These are phyloP conservation scores for Toxicodendron radicans DNA, from an alignment of 345 rosid genomes.

Conservation along the genomic window DNA sequence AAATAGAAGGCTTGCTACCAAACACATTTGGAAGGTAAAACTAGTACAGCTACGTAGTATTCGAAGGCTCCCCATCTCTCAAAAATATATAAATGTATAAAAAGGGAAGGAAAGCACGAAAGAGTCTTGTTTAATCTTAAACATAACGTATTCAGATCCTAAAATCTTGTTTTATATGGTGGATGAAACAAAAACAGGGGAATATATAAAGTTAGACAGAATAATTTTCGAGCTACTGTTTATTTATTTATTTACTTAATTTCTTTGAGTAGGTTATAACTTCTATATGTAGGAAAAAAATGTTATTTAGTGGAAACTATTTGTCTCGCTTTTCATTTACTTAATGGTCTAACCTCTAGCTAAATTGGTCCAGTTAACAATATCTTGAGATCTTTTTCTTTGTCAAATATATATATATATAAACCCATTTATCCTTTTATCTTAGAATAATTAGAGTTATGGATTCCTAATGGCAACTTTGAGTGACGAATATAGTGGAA, in stretches of 20 bases:
- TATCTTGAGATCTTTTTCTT: neutral
- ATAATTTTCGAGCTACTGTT: no score
- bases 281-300: neutral
- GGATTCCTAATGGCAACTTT: neutral
- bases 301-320: no score
- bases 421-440: conserved; percentile 2
- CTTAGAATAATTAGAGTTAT: neutral
- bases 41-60: no score
- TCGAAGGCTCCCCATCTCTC: no score
- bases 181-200: neutral
- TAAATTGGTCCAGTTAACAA: neutral
- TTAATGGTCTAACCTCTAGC: neutral
- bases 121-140: no score
- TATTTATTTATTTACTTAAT: no score
- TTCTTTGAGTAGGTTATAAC: neutral
- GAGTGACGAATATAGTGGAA: neutral
- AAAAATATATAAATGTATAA: no score
- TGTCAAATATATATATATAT: neutral
- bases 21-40: no score
- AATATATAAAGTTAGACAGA: neutral
- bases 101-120: neutral
- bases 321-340: no score
- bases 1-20: neutral
- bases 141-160: neutral
- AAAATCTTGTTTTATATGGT: no score